Percentiles rank a stretch among this genome's conserved stretches.
Evolutionary conservation across 805 yeast genomes (phyloP).

Genomic region (Candida maesae): DNA sequence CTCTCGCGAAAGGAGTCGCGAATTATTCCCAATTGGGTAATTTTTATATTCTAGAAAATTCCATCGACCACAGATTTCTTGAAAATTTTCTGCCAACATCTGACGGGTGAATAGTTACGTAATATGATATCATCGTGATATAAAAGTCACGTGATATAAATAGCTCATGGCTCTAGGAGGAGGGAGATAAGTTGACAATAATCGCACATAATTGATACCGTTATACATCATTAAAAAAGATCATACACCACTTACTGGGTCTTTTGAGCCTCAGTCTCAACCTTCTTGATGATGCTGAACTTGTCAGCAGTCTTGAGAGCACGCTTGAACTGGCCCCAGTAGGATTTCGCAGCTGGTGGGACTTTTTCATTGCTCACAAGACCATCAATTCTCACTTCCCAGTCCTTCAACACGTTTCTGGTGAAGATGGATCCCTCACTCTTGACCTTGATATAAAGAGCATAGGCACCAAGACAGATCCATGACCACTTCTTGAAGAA

Average conservation of each 20-base stretch:
- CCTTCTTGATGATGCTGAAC: slow-evolving; percentile 16
- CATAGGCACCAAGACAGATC: slow-evolving; percentile 49
- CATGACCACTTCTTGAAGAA: slow-evolving; percentile 63
- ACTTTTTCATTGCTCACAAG: slow-evolving; percentile 48
- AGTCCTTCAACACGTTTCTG: slow-evolving; percentile 59
- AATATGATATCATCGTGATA: not conserved
- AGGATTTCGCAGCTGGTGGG: slow-evolving; percentile 45
- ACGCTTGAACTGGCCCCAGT: slow-evolving; percentile 47
- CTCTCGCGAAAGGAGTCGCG: too few species aligned
- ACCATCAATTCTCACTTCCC: slow-evolving; percentile 67
- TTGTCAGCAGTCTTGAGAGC: slow-evolving; percentile 19
- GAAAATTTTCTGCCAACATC: not conserved
- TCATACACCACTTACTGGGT: not conserved
- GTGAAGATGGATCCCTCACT: slow-evolving; percentile 73
- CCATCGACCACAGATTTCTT: slow-evolving; percentile 4
- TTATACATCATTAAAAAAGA: too few species aligned
- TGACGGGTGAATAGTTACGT: not conserved
- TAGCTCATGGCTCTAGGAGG: too few species aligned
- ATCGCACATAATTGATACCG: too few species aligned
- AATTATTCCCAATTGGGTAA: slow-evolving; percentile 10
- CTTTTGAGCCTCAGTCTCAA: slow-evolving; percentile 13
- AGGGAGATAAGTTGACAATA: too few species aligned
- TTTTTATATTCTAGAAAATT: slow-evolving; percentile 19
- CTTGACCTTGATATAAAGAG: slow-evolving; percentile 69
- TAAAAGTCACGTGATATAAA: too few species aligned